Base-by-base conservation (phyloP, 164 flowering plant genomes). In the Macadamia tetraphylla region DNA sequence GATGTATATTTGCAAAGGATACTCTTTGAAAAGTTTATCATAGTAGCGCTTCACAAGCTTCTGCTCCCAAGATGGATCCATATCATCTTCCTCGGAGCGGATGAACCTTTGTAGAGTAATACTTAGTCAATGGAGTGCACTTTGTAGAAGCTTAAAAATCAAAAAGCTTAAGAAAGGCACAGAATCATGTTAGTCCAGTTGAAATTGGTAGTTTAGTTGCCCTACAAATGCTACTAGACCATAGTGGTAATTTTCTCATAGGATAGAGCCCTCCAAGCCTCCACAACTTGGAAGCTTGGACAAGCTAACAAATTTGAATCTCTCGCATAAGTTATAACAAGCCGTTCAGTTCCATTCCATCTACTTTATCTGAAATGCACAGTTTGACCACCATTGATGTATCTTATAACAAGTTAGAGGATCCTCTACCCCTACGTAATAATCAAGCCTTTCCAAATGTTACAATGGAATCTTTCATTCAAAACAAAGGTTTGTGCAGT, bases 1-100 rank as follows among this genome's bases (percentile, higher is more conserved):
- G 17, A 40, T 58, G 18, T 44, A 55, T 43, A 23, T 46, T 63
- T 65, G 44, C 30, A 75, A 81, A 91, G 98, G 98, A 94, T 94
- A 94, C 97, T 94, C 98, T 77, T 90, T 94, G 69, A 94, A 94
- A 66, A 94, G 97, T 77, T 94, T 94, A 72, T 84, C 91, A 78
- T 90, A 87, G 79, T 94, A 94, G 60, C 97, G 97, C 81, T 87
- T 94, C 74, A 91, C 98, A 71, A 94, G 83, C 80, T 88, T 86
- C 76, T 90, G 94, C 81, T 94, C 98, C 98, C 97, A 94, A 32
- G 97, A 91, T 58, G 86, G 76, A 67, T 87, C 77, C 81, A 74
- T 77, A 66, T 94, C 98, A 85, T 94, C 98, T 81, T 94, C 97
- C 80, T 87, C 94, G 32, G 94, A 80, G 59, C 96, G 89, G 67